Conservation (phyloP, 140 eudicot species). For the Cichorium intybus region DNA sequence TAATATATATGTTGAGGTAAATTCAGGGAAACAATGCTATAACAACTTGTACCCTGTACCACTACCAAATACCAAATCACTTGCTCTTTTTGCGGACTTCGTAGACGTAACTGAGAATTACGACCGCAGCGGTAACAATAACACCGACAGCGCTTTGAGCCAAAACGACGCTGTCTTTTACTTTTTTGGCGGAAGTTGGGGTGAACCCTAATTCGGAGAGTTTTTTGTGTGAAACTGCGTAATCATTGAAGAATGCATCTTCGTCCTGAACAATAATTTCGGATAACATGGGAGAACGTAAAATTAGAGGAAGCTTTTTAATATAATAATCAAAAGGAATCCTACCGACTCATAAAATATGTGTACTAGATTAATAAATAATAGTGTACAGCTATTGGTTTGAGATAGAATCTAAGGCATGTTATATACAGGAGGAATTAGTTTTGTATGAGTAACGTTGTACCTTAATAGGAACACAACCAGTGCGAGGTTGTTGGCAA, state of each 20-base stretch:
- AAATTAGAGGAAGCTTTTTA: slow-evolving; percentile 12
- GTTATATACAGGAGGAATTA: slow-evolving; percentile 25
- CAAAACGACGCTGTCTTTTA: slow-evolving; percentile 58
- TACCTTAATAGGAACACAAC: slow-evolving; percentile 21
- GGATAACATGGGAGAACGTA: slow-evolving; percentile 41
- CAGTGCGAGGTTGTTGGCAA: slow-evolving; percentile 22
- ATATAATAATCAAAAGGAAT: slow-evolving; percentile 29
- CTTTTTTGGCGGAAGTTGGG: slow-evolving; percentile 43
- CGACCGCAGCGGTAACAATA: slow-evolving; percentile 85
- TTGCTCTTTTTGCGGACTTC: slow-evolving; percentile 70
- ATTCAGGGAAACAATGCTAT: slow-evolving; percentile 11
- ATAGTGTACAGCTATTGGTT: slow-evolving; percentile 10
- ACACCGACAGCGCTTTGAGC: slow-evolving; percentile 96
- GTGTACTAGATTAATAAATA: slow-evolving; percentile 7
- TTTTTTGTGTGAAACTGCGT: slow-evolving; percentile 89
- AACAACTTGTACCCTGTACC: slow-evolving; percentile 23
- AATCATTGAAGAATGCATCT: slow-evolving; percentile 82
- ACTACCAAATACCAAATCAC: slow-evolving; percentile 3
- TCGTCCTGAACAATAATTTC: slow-evolving; percentile 63
- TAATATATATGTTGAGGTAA: slow-evolving; percentile 3
- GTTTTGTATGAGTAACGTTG: slow-evolving; percentile 11
- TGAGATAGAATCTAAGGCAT: slow-evolving; percentile 24
- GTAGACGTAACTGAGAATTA: slow-evolving; percentile 63
- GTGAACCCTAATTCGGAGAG: slow-evolving; percentile 86
- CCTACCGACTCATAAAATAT: slow-evolving; percentile 30